Base-by-base conservation (phyloP, 2,329 filamentous ascomycete species). In the Diaporthe destruens region DNA sequence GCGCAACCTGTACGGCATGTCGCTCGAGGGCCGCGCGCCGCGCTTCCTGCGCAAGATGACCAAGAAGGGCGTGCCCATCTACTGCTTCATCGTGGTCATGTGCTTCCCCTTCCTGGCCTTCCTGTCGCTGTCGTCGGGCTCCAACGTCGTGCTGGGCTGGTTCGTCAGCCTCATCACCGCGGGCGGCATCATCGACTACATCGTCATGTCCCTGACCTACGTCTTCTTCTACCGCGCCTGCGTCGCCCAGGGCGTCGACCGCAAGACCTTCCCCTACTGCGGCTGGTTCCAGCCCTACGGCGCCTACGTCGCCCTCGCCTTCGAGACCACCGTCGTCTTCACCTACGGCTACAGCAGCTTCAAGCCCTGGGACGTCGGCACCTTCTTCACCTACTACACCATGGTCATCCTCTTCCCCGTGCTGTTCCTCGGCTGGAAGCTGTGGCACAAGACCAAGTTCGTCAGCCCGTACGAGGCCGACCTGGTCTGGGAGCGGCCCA, bases 341-440 rank as follows among this genome's bases (percentile, higher is more conserved):
- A 85, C 83, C 75, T 90, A 89, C 77, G 89, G 89, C 34, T 91
- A 91, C 79, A 82, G 82, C 8, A 81, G 85, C 1, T 75, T 75
- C 57, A 66, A 57, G 14, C 74, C 74, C 6, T 75, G 72, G 82
- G 76, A 77, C 47, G 77, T 81, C 3, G 76, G 75, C 6, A 76
- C 75, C 54, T 82, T 82, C 76, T 82, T 82, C 73, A 76, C 81
- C 12, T 87, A 87, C 81, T 90, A 90, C 80, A 86, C 86, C 29
- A 89, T 90, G 86, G 82, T 87, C 72, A 79, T 89, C n/a, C 78
- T 90, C 44, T 85, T 86, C 0, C 85, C 86, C 7, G 77, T 88
- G 36, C 80, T 89, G 44, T 92, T 87, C 78, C 63, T 87, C n/a
- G 84, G 85, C 76, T 93, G 90, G 89, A 93, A 93, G 81, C 14